A percentile compares a stretch with the other conserved stretches of the same genome.
These are phyloP conservation scores for Tricholoma matsutake DNA, from an alignment of 768 basidiomycete genomes.

Conservation along the genomic window DNA sequence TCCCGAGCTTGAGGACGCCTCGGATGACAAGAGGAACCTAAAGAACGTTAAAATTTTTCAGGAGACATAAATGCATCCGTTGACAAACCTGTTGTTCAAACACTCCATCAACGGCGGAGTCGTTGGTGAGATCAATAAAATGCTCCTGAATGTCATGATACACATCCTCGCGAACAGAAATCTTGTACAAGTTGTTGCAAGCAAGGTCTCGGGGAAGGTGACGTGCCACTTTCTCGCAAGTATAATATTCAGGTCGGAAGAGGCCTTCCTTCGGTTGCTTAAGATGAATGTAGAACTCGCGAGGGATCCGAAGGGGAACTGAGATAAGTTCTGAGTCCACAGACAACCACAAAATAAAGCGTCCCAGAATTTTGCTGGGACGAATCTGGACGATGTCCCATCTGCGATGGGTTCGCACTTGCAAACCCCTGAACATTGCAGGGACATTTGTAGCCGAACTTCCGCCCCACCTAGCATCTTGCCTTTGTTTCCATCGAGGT, in stretches of 20 bases:
- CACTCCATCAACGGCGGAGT: conserved; percentile 92
- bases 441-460: conserved; percentile 48
- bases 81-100: conserved; percentile 82
- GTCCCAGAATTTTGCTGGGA: conserved; percentile 69
- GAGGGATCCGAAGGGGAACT: conserved; percentile 79
- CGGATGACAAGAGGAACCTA: conserved; percentile 84
- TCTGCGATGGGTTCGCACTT: conserved; percentile 55
- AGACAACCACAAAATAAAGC: conserved; percentile 86
- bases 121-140: conserved; percentile 89
- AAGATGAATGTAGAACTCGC: conserved; percentile 92
- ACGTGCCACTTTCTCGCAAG: conserved; percentile 67
- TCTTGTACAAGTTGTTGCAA: conserved; percentile 76
- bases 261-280: conserved; percentile 60
- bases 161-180: conserved; percentile 78
- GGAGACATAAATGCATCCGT: neutral
- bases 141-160: conserved; percentile 86
- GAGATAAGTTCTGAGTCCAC: conserved; percentile 77
- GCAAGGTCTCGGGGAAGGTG: conserved; percentile 78
- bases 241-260: conserved; percentile 69
- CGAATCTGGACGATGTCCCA: conserved; percentile 97
- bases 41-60: conserved; percentile 3
- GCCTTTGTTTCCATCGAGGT: conserved; percentile 68
- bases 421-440: conserved; percentile 68
- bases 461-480: conserved; percentile 44
- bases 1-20: conserved; percentile 80